phyloP scores from a whole-genome alignment of 2,329 filamentous ascomycete genomes.

The Davidsoniella eucalypti region DNA sequence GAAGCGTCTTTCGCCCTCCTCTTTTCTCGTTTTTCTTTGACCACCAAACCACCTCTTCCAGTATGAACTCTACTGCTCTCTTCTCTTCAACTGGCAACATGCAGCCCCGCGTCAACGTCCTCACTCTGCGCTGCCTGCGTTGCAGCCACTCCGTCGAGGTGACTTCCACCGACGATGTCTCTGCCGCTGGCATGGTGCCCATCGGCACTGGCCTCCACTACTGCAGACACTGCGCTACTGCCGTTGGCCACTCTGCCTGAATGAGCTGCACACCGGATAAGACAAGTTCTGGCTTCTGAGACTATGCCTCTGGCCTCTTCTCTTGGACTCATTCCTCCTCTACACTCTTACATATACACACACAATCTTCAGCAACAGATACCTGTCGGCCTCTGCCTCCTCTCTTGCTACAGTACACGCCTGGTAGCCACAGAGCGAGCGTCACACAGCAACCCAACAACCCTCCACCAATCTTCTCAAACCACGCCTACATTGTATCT shows the following conservation, averaged over 20 bases:
- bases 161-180: slow-evolving; percentile 42
- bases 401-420: not conserved
- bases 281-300: no score
- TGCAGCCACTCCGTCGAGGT: slow-evolving; percentile 44
- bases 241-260: slow-evolving; percentile 25
- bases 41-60: slow-evolving; percentile 19
- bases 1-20: not conserved
- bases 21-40: not conserved
- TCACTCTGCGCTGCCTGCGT: slow-evolving; percentile 46
- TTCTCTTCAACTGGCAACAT: slow-evolving; percentile 17
- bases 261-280: not conserved
- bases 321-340: not conserved
- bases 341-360: not conserved
- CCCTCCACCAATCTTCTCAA: no score
- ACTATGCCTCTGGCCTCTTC: not conserved
- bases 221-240: slow-evolving; percentile 45
- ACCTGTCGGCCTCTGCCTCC: not conserved
- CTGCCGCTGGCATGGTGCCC: slow-evolving; percentile 44
- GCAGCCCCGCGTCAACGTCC: slow-evolving; percentile 34
- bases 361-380: not conserved
- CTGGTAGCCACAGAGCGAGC: no score
- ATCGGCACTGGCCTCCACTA: slow-evolving; percentile 48
- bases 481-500: no score
- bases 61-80: slow-evolving; percentile 20
- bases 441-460: no score